Evolutionary conservation across 1,284 basidiomycete species (phyloP).

Genomic region (Cryptococcus neoformans): DNA sequence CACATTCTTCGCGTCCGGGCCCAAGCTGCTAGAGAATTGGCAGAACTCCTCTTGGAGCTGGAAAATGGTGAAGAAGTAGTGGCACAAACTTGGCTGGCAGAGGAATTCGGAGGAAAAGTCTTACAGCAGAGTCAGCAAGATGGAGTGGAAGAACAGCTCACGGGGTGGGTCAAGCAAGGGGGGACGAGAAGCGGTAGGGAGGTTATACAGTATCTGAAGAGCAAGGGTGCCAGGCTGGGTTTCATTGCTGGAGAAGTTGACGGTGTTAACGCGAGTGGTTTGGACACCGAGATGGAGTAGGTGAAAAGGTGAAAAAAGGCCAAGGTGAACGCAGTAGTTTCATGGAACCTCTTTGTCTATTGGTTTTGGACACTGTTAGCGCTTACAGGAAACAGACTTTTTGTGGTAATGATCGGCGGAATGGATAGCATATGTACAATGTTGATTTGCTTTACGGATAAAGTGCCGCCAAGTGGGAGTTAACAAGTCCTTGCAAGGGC

Average conservation of each 20-base stretch:
- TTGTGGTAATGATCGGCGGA: too few relatives aligned
- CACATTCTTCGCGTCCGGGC: conserved; percentile 78
- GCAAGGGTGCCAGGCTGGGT: conserved; percentile 40
- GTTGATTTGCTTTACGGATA: too few relatives aligned
- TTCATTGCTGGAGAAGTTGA: neutral
- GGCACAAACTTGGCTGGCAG: conserved; percentile 45
- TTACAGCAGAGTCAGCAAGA: conserved; percentile 20
- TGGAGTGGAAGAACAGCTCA: conserved; percentile 13
- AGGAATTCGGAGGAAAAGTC: conserved; percentile 35
- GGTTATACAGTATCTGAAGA: conserved; percentile 44
- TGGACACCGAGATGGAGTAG: conserved; percentile 1
- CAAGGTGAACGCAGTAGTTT: too few relatives aligned
- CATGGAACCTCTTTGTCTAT: too few relatives aligned
- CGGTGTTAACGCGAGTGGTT: neutral
- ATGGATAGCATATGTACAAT: too few relatives aligned
- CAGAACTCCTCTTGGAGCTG: conserved; percentile 65
- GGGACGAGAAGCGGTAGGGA: conserved; percentile 38
- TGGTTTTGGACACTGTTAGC: too few relatives aligned
- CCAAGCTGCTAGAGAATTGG: conserved; percentile 70
- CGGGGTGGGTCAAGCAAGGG: conserved; percentile 22
- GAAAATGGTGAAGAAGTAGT: conserved; percentile 48
- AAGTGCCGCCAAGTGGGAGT: too few relatives aligned
- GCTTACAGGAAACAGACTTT: too few relatives aligned
- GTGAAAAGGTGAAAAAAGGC: neutral
- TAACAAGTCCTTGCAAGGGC: too few relatives aligned